Base-by-base conservation (phyloP, 2,329 filamentous ascomycete genomes). In the Fusarium brevicatenulatum region DNA sequence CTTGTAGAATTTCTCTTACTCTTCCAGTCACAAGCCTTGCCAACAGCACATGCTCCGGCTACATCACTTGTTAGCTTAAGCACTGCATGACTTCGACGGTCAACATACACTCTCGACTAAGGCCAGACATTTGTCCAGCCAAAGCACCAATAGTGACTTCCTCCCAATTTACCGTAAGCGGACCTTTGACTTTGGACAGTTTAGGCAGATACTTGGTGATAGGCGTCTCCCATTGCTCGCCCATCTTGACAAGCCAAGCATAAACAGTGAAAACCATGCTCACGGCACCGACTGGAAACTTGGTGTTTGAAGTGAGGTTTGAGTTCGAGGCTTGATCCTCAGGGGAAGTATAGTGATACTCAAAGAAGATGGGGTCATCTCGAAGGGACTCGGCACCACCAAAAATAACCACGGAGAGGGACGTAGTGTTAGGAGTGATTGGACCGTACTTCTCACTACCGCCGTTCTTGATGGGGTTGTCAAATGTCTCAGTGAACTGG, bases 261-360 rank as follows among this genome's bases (percentile, higher is more conserved):
- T 82, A 82, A 2, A 80, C 77, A 1, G 79, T 82, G 44, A 82
- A 79, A 0, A 82, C 53, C 73, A 80, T 79, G 4, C 77, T 81
- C 18, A 82, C 44, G 12, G 77, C 76, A 0, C 80, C 80, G 4
- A 80, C 18, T 0, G 78, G 78, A 7, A 81, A 78, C 3, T 62
- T 65, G 4, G 80, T 80, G 19, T 74, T 34, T 1, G 61, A 47
- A 0, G 75, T 76, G 7, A 82, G 25, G 3, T 65, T 74, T 2
- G 40, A 7, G 10, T 73, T 71, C 11, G 42, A 52, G 2, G 7
- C 9, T 4, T 42, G 66, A 10, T 77, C 75, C 2, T 65, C n/a
- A 0, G 62, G 75, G 11, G 75, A 72, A 1, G 65, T 77, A 12
- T 76, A 77, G 32, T 76, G 70, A 28, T 76, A 77, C 19, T 76